Evolutionary conservation across 305 asterid species (phyloP).

Genomic region (Fraxinus albicans): DNA sequence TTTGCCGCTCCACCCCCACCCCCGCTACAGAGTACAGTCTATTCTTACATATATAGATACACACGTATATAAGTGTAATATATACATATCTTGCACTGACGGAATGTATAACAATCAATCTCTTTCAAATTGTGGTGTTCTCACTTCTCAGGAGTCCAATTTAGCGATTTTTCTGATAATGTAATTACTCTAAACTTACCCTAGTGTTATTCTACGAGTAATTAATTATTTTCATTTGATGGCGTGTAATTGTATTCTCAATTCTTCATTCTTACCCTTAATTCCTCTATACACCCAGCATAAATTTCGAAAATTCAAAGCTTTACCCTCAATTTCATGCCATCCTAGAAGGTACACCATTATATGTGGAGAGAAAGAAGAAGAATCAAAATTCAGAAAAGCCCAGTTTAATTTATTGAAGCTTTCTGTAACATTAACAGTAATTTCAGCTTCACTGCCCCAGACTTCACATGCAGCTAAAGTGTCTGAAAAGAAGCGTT

Average conservation of each 20-base stretch:
- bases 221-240: constrained; percentile 28
- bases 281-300: constrained; percentile 22
- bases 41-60: neutral
- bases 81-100: neutral
- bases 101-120: neutral
- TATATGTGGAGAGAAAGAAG: constrained; percentile 28
- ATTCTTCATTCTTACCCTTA: constrained; percentile 44
- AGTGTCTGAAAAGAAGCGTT: constrained; percentile 70
- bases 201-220: neutral
- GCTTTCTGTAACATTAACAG: constrained; percentile 65
- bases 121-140: neutral
- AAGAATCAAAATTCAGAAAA: constrained; percentile 37
- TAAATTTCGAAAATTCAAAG: constrained; percentile 36
- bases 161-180: neutral
- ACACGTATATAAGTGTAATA: neutral
- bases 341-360: constrained; percentile 17
- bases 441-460: constrained; percentile 68
- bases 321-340: constrained; percentile 36
- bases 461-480: constrained; percentile 56
- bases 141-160: neutral
- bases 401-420: constrained; percentile 46
- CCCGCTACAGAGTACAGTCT: neutral
- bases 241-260: constrained; percentile 48
- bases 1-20: neutral
- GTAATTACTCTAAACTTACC: neutral